Percentiles rank a stretch among this genome's conserved stretches.
Evolutionary conservation across 371 early-diverging fungal species (phyloP).

Genomic region (Syncephalastrum monosporum): DNA sequence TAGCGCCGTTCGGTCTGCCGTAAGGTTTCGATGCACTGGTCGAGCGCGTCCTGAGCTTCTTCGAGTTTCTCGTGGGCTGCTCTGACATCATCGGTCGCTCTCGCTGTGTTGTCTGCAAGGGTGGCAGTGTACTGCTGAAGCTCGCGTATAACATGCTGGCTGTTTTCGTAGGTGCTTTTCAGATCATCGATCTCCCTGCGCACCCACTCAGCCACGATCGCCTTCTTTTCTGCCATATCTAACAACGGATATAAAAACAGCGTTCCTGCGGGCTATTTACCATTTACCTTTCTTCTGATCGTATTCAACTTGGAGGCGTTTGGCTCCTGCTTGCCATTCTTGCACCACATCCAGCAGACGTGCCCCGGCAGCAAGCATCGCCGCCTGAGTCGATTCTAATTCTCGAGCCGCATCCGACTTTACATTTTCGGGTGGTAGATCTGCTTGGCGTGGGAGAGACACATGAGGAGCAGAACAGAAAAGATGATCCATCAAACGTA

Average conservation of each 20-base stretch:
- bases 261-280: too few species aligned
- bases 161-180: conserved; percentile 18
- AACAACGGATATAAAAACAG: background rate
- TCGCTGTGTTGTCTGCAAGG: conserved; percentile 17
- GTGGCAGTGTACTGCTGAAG: conserved; percentile 15
- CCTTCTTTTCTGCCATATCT: conserved; percentile 5
- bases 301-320: background rate
- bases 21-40: conserved; percentile 22
- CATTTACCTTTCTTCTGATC: conserved; percentile 9
- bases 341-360: conserved; percentile 6
- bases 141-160: conserved; percentile 19
- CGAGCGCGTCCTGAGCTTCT: conserved; percentile 21
- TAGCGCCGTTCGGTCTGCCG: conserved; percentile 26
- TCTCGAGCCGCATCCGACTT: background rate
- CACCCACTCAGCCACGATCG: conserved; percentile 23
- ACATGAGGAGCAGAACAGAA: background rate
- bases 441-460: background rate
- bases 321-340: conserved; percentile 4
- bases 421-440: conserved; percentile 3
- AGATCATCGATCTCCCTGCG: conserved; percentile 29
- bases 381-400: background rate
- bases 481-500: background rate
- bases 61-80: conserved; percentile 16
- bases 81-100: conserved; percentile 8
- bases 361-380: background rate